These are phyloP conservation scores for Neolentinus lepideus DNA, from an alignment of 1,284 basidiomycete species.

Conservation along the genomic window DNA sequence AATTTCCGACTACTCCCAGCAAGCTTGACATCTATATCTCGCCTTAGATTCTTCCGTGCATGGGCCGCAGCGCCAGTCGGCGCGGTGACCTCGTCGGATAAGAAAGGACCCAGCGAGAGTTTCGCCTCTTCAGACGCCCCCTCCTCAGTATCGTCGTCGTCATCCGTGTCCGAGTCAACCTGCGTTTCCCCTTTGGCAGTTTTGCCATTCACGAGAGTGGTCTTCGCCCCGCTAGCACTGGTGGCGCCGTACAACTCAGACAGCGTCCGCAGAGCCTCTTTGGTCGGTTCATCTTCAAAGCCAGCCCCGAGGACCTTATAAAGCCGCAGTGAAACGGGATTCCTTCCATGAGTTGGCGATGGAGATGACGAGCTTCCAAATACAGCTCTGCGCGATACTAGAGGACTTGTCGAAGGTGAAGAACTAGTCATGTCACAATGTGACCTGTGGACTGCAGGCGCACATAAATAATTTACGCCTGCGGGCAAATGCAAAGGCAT, in stretches of 20 bases:
- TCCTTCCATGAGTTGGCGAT: slow-evolving; percentile 22
- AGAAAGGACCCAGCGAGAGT: slow-evolving; percentile 11
- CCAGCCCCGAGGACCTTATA: slow-evolving; percentile 85
- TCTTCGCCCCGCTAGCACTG: slow-evolving; percentile 4
- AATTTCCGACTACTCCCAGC: slow-evolving; percentile 78
- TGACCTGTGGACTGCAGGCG: background rate
- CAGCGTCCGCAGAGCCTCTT: slow-evolving; percentile 78
- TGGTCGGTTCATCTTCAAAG: slow-evolving; percentile 76
- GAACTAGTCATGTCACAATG: background rate
- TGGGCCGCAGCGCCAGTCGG: slow-evolving; percentile 41
- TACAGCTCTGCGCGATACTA: background rate
- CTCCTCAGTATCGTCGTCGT: slow-evolving; percentile 17
- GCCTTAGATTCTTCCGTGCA: slow-evolving; percentile 72
- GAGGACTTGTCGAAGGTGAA: background rate
- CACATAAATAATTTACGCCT: background rate
- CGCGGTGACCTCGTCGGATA: slow-evolving; percentile 14
- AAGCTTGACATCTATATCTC: slow-evolving; percentile 79
- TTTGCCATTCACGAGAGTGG: slow-evolving; percentile 24
- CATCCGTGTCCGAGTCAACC: slow-evolving; percentile 16
- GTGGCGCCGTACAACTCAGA: slow-evolving; percentile 61
- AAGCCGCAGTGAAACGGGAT: slow-evolving; percentile 76
- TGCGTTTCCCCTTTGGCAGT: slow-evolving; percentile 28
- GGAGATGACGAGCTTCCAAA: background rate
- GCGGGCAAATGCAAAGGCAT: background rate
- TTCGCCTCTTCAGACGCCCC: slow-evolving; percentile 8